Percentiles rank a stretch among this genome's conserved stretches.
These are phyloP conservation scores for Zostera marina DNA, from an alignment of 116 monocot genomes.

Conservation along the genomic window DNA sequence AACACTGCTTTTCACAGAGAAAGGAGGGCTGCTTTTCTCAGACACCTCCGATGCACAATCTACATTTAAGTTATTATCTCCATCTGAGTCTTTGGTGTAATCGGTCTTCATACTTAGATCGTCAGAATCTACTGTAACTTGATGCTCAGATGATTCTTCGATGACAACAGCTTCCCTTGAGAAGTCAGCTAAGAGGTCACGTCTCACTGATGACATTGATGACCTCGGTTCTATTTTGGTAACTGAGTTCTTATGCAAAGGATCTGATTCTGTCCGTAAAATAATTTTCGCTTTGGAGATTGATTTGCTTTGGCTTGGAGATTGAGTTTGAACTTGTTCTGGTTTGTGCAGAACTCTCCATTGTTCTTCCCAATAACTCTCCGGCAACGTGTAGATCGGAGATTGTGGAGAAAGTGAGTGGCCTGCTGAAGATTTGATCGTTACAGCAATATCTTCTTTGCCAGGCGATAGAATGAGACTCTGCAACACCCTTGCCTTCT, in stretches of 20 bases:
- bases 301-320: background rate
- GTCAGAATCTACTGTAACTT: slow-evolving; percentile 8
- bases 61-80: slow-evolving; percentile 11
- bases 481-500: slow-evolving; percentile 62
- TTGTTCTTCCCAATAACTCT: slow-evolving; percentile 90
- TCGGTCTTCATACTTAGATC: slow-evolving; percentile 6
- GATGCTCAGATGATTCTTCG: background rate
- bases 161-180: slow-evolving; percentile 7
- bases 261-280: slow-evolving; percentile 36
- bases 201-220: slow-evolving; percentile 16
- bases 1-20: slow-evolving; percentile 50
- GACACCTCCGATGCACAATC: slow-evolving; percentile 33
- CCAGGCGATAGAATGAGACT: slow-evolving; percentile 25
- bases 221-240: slow-evolving; percentile 15
- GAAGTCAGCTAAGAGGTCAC: slow-evolving; percentile 37
- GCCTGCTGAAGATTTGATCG: slow-evolving; percentile 15
- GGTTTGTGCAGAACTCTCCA: slow-evolving; percentile 59
- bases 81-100: slow-evolving; percentile 4
- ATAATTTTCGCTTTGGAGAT: slow-evolving; percentile 5
- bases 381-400: slow-evolving; percentile 21
- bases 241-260: slow-evolving; percentile 17
- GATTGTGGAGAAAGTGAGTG: slow-evolving; percentile 20
- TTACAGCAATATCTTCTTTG: background rate
- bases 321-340: slow-evolving; percentile 9
- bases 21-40: slow-evolving; percentile 16